Base-by-base conservation (phyloP, 306 rosid genomes). In the Neltuma alba region DNA sequence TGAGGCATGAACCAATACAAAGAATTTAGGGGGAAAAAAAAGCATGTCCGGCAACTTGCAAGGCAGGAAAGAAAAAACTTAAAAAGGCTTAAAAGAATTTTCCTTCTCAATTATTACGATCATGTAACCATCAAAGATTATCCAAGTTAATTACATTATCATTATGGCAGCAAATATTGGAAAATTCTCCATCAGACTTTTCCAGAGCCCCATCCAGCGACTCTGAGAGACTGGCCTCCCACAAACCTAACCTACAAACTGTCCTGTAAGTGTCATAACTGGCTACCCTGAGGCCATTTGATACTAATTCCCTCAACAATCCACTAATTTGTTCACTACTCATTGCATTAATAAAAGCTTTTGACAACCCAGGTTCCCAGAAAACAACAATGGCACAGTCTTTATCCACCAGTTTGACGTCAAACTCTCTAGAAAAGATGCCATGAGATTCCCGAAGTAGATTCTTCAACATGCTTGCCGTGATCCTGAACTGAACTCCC, bases 331-430 rank as follows among this genome's bases (percentile, higher is more conserved):
- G 78, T 67, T 85, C 74, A 25, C 82, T 27, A 33, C 83, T 81
- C 74, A 88, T 70, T 40, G 81, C 79, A 42, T 87, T 80, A 37
- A 89, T 52, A 75, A 94, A 87, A 12, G 81, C 75, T 84, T 82
- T 60, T 1, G 94, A 90, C 25, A 88, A 60, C 64, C 92, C 92
- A 0, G 86, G 86, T 80, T 83, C 66, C 93, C 89, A 86, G 86
- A 94, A 92, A 47, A 94, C 95, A 57, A 89, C 83, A 62, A 94
- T 78, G 72, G 97, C 97, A 66, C 97, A 89, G 47, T 88, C 92
- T 88, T 86, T 91, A 34, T 91, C 97, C 12, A 89, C 93, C 6
- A 88, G 78, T 74, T 87, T 86, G 38, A 92, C 88, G 70, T 94
- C 97, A 77, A 94, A 94, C 6, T 92, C 97, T 76, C 83, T 75